These are phyloP conservation scores for Echinosophora koreensis DNA, from an alignment of 306 rosid genomes.

Conservation along the genomic window DNA sequence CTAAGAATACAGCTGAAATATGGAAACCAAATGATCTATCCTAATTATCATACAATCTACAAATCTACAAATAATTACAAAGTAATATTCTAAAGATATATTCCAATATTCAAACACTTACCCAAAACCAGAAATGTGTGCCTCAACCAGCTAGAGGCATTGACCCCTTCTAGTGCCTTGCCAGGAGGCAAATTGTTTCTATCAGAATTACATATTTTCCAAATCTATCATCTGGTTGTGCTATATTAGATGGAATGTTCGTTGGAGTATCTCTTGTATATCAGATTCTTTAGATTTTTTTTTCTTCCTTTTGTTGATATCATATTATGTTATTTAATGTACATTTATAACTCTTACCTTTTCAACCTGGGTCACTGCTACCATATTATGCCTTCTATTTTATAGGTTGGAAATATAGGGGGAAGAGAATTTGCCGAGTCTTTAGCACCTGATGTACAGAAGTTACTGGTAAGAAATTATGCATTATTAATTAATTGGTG, in stretches of 20 bases:
- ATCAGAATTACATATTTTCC: background rate
- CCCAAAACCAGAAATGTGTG: background rate
- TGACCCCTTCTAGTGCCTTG: constrained; percentile 18
- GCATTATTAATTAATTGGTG: constrained; percentile 14
- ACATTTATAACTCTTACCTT: constrained; percentile 11
- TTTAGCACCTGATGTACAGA: constrained; percentile 97
- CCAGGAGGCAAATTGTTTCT: background rate
- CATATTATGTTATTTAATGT: constrained; percentile 33
- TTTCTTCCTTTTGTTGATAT: constrained; percentile 29
- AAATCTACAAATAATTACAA: too few species aligned
- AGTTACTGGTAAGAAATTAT: constrained; percentile 79
- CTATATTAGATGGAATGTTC: constrained; percentile 8
- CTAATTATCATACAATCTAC: too few species aligned
- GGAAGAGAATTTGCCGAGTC: constrained; percentile 99
- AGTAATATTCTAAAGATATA: too few species aligned
- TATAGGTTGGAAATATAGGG: constrained; percentile 99
- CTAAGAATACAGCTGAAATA: too few species aligned
- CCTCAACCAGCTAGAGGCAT: background rate
- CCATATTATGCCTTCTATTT: constrained; percentile 43
- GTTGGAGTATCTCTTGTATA: constrained; percentile 22
- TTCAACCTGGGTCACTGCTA: constrained; percentile 31
- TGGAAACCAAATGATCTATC: too few species aligned
- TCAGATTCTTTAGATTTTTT: background rate
- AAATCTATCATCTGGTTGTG: background rate
- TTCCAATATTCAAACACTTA: too few species aligned